These are phyloP conservation scores for Barbarea vulgaris DNA, from an alignment of 345 rosid genomes.

Conservation along the genomic window DNA sequence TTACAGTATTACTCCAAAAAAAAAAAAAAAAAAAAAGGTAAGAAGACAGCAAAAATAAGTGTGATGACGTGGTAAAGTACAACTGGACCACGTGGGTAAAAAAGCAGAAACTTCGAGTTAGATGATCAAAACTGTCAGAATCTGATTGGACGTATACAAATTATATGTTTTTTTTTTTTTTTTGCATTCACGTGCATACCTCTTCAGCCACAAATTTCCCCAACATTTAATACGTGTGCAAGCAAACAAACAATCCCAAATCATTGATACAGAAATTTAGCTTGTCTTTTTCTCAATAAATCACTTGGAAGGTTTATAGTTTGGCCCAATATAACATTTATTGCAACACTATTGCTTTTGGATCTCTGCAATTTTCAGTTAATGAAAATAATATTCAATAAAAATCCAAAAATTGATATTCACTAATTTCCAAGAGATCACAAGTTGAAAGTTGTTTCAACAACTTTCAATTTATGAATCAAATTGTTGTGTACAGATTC, in stretches of 20 bases:
- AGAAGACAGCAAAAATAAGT: neutral
- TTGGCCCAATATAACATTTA: constrained; percentile 26
- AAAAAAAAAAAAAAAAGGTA: neutral
- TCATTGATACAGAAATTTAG: constrained; percentile 21
- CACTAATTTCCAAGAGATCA: constrained; percentile 1
- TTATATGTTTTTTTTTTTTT: constrained; percentile 17
- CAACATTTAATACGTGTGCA: constrained; percentile 13
- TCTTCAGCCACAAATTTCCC: constrained; percentile 24
- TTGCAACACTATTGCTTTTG: constrained; percentile 16
- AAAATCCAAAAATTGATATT: neutral
- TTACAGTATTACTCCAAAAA: neutral
- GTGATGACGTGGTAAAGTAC: constrained; percentile 31
- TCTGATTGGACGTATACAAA: constrained; percentile 11
- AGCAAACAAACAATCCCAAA: constrained; percentile 26
- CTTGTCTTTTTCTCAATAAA: constrained; percentile 38
- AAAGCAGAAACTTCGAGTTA: constrained; percentile 30
- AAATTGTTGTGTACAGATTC: constrained; percentile 8
- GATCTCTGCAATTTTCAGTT: constrained; percentile 22
- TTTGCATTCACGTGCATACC: constrained; percentile 37
- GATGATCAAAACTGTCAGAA: constrained; percentile 31
- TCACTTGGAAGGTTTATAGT: constrained; percentile 19
- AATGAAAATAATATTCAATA: neutral
- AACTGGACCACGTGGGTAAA: constrained; percentile 34
- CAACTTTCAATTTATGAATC: constrained; percentile 13
- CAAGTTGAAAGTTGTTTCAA: constrained; percentile 1